These are phyloP conservation scores for Fraxinus sp. DNA, from an alignment of 305 asterid species.

Conservation along the genomic window DNA sequence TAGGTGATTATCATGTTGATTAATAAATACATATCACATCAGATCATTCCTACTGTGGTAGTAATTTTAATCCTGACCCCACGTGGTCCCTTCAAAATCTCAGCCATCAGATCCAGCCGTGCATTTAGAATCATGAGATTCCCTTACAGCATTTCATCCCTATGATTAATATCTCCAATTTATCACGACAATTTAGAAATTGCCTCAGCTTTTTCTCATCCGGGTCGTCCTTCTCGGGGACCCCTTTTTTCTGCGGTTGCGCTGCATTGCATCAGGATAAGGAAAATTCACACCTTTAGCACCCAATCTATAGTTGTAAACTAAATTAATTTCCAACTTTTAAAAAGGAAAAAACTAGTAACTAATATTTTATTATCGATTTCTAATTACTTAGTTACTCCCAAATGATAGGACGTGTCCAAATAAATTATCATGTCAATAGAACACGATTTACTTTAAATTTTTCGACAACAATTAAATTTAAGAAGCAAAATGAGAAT, in stretches of 20 bases:
- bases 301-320: neutral
- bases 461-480: neutral
- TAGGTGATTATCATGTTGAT: conserved; percentile 11
- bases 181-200: neutral
- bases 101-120: conserved; percentile 50
- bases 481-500: neutral
- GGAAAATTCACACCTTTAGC: neutral
- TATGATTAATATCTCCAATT: conserved; percentile 1
- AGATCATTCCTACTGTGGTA: conserved; percentile 13
- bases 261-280: conserved; percentile 27
- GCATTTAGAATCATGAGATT: conserved; percentile 45
- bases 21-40: conserved; percentile 25
- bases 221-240: conserved; percentile 16
- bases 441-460: neutral
- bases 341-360: neutral
- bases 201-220: neutral
- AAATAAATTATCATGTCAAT: neutral
- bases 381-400: neutral
- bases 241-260: conserved; percentile 31
- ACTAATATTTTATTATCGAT: neutral
- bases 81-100: conserved; percentile 36
- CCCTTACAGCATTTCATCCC: conserved; percentile 15
- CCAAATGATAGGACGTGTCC: neutral
- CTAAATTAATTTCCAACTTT: neutral
- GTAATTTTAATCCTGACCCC: conserved; percentile 4